Evolutionary conservation across 2,329 filamentous ascomycete genomes (phyloP).

Genomic region (Plectosphaerella plurivora): DNA sequence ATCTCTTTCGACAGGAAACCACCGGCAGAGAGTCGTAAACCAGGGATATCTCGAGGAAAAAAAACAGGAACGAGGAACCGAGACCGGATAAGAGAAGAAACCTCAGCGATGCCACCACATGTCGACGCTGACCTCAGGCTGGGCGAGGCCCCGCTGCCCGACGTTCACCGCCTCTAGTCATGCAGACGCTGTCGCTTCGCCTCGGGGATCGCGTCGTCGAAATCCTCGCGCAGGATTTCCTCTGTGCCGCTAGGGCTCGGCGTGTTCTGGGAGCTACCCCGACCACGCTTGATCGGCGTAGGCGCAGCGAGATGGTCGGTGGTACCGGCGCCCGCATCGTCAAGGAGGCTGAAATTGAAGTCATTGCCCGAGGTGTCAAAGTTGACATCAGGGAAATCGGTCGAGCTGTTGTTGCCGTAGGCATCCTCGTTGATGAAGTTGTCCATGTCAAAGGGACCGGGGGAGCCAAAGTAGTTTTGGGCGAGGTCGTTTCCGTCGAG

Average conservation of each 20-base stretch:
- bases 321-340: constrained; percentile 20
- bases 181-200: constrained; percentile 33
- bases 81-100: no score
- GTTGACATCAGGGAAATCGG: constrained; percentile 35
- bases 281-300: not conserved
- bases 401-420: constrained; percentile 35
- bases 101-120: no score
- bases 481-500: constrained; percentile 39
- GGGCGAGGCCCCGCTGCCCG: not conserved
- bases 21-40: constrained; percentile 1
- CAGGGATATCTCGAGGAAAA: constrained; percentile 2
- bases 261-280: constrained; percentile 23
- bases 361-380: constrained; percentile 39
- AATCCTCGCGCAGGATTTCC: constrained; percentile 42
- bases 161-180: constrained; percentile 11
- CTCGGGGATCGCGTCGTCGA: constrained; percentile 22
- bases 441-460: constrained; percentile 42
- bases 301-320: not conserved
- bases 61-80: no score
- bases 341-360: constrained; percentile 45
- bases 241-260: constrained; percentile 46
- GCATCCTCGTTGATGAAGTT: constrained; percentile 40
- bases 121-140: not conserved
- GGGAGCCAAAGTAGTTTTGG: constrained; percentile 20
- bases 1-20: no score